phyloP scores from a whole-genome alignment of 345 rosid species.

The Reutealis trisperma region DNA sequence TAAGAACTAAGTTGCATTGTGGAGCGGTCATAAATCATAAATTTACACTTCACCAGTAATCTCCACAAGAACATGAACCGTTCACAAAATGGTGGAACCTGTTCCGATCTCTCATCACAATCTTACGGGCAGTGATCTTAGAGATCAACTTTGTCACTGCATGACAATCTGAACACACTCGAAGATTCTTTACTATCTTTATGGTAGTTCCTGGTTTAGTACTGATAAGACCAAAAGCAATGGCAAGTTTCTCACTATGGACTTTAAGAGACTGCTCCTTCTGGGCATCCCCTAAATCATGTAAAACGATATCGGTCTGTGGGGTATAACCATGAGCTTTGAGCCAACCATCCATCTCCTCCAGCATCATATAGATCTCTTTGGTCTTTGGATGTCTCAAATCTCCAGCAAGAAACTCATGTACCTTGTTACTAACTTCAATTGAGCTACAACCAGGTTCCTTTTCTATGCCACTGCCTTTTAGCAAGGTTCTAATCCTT shows the following conservation, averaged over 20 bases:
- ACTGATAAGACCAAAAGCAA: slow-evolving; percentile 67
- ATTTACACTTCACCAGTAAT: slow-evolving; percentile 54
- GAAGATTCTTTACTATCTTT: slow-evolving; percentile 64
- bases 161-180: slow-evolving; percentile 73
- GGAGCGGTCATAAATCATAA: background rate
- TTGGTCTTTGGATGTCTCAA: slow-evolving; percentile 46
- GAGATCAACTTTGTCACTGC: slow-evolving; percentile 57
- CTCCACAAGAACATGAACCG: slow-evolving; percentile 74
- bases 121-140: slow-evolving; percentile 57
- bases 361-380: slow-evolving; percentile 51
- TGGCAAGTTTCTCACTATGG: slow-evolving; percentile 72
- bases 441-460: slow-evolving; percentile 74
- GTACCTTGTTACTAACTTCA: slow-evolving; percentile 50
- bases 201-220: slow-evolving; percentile 52
- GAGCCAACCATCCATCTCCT: slow-evolving; percentile 49
- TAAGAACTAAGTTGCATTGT: background rate
- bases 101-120: slow-evolving; percentile 75
- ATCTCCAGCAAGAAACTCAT: slow-evolving; percentile 62
- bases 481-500: slow-evolving; percentile 69
- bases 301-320: slow-evolving; percentile 49
- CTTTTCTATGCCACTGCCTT: slow-evolving; percentile 53
- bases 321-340: slow-evolving; percentile 39
- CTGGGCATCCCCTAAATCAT: slow-evolving; percentile 48
- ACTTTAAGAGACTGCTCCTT: slow-evolving; percentile 62
- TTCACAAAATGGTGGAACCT: slow-evolving; percentile 75